Evolutionary conservation across 2,329 filamentous ascomycete species (phyloP), one percentile per base, ranked within the genome.

Genomic region (Cercospora sp.): DNA sequence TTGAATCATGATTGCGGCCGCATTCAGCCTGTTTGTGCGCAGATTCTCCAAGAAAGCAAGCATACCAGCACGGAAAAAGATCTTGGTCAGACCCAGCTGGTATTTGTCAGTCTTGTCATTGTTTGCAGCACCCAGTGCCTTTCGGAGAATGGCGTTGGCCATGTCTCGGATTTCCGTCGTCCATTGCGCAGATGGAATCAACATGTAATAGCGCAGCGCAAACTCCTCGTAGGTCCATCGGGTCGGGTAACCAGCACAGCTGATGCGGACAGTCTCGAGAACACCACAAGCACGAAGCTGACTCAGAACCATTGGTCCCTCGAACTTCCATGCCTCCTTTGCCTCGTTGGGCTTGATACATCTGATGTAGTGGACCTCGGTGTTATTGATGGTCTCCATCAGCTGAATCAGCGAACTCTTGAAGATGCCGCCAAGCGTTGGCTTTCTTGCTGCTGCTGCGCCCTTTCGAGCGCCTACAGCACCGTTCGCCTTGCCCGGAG

Each of bases 211-310:
- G 69, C 95, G 89, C 68, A 97, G 85, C 18, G 95, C 95, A 80
- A 99, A 99, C 79, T 99, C 95, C 78, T 99, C 95, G 78, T 97
- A 99, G 0, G 95, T 98, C 96, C 95, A 99, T 79, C 95, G 87
- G 57, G 95, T 98, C 16, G 95, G 95, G 78, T 99, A 99, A 70
- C 95, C 95, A 71, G 95, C 95, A 79, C 92, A 96, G 82, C 93
- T 97, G 81, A 99, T 99, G 78, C 95, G 90, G 66, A 99, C 95
- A 3, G 95, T 99, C 82, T 99, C 95, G 67, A 99, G 87, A 43
- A 99, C 96, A 94, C 95, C 95, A 82, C 95, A 99, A 82, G 95
- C 95, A 81, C 96, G 90, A 76, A 99, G 85, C 81, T 99, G 95
- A 81, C 93, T 97, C 69, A 99, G 87, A 74, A 99, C 95, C 95